Conservation (phyloP, 306 rosid species). For the Castanea mollissima region DNA sequence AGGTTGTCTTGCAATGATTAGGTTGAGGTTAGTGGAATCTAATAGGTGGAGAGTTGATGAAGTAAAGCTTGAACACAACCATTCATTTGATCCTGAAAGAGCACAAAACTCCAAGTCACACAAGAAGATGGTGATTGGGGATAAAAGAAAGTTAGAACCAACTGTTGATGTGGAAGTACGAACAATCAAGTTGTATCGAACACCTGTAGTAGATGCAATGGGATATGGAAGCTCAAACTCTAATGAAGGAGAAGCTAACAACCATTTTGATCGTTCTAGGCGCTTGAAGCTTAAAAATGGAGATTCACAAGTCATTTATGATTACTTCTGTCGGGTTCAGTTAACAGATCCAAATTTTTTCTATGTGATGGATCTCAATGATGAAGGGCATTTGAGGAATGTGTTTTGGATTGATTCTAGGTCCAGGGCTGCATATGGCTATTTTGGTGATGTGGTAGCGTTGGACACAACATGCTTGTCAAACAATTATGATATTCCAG, state of each 20-base stretch:
- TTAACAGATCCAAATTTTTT: constrained; percentile 73
- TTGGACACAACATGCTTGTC: constrained; percentile 80
- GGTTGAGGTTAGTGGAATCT: constrained; percentile 92
- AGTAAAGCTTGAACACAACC: constrained; percentile 92
- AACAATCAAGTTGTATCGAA: constrained; percentile 83
- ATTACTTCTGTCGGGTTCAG: constrained; percentile 65
- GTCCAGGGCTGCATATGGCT: constrained; percentile 77
- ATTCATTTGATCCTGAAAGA: constrained; percentile 92
- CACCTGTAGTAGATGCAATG: constrained; percentile 49
- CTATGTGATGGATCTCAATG: constrained; percentile 82
- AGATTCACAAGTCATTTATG: constrained; percentile 58
- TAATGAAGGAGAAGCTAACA: constrained; percentile 57
- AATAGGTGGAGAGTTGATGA: constrained; percentile 94
- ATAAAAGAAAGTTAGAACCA: constrained; percentile 81
- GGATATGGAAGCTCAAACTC: constrained; percentile 62
- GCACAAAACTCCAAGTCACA: constrained; percentile 97
- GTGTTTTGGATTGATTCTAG: constrained; percentile 91
- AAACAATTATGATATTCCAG: constrained; percentile 72
- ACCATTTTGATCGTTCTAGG: constrained; percentile 39
- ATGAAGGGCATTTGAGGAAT: constrained; percentile 79
- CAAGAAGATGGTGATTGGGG: constrained; percentile 71
- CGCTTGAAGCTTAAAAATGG: constrained; percentile 66
- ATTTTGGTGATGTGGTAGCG: constrained; percentile 75
- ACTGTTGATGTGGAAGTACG: constrained; percentile 76
- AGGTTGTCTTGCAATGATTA: constrained; percentile 90